These are phyloP conservation scores for Cladosporium sp. DNA, from an alignment of 2,329 filamentous ascomycete species.

Conservation along the genomic window DNA sequence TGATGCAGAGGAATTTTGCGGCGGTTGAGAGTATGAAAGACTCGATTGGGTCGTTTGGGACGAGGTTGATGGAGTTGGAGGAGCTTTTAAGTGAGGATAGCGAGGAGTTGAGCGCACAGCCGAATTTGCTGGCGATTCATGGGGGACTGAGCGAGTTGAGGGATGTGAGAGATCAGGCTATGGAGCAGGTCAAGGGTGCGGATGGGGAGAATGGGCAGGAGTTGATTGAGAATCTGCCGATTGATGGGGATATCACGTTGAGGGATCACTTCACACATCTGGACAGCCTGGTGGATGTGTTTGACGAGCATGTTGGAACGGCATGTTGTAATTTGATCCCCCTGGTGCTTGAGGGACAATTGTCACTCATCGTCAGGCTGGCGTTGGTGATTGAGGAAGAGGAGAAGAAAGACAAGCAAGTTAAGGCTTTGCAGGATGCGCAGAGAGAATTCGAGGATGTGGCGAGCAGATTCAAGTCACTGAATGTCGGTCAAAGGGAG, in stretches of 20 bases:
- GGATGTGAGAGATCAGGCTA: conserved; percentile 92
- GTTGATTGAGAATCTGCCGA: conserved; percentile 67
- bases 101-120: conserved; percentile 80
- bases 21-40: conserved; percentile 89
- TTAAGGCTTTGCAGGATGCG: conserved; percentile 86
- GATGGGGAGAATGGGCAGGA: conserved; percentile 96
- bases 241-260: conserved; percentile 69
- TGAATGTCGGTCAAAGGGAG: conserved; percentile 80
- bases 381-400: conserved; percentile 92
- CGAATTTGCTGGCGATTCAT: conserved; percentile 82
- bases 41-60: conserved; percentile 83
- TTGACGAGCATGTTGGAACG: conserved; percentile 88
- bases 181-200: conserved; percentile 77
- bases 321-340: conserved; percentile 87
- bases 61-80: conserved; percentile 71
- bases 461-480: conserved; percentile 87
- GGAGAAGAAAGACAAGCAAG: conserved; percentile 91
- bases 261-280: conserved; percentile 85
- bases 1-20: conserved; percentile 94
- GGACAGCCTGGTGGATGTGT: conserved; percentile 86
- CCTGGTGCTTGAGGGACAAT: conserved; percentile 80
- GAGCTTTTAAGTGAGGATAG: conserved; percentile 78
- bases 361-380: conserved; percentile 82
- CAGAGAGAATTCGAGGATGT: conserved; percentile 95
- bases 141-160: conserved; percentile 87